Conservation (phyloP, 2,329 filamentous ascomycete species). For the Colletotrichum australisinense region DNA sequence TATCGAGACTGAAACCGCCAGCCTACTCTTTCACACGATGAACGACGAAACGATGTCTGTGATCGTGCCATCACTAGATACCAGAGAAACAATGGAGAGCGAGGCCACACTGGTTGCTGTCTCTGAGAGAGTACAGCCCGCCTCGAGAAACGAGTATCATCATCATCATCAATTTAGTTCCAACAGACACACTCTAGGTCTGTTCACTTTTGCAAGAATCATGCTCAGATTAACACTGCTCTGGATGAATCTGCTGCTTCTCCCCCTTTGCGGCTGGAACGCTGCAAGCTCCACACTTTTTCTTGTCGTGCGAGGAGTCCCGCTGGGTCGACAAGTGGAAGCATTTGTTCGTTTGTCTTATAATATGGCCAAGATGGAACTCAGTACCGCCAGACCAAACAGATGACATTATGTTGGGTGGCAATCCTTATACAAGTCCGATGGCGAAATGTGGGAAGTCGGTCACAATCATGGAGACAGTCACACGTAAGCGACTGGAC, state of each 20-base stretch:
- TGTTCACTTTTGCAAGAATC: neutral
- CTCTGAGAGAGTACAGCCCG: neutral
- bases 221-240: neutral
- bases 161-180: neutral
- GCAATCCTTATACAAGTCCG: too few relatives aligned
- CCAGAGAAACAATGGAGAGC: neutral
- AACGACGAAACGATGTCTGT: neutral
- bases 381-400: neutral
- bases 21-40: neutral
- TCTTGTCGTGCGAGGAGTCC: neutral
- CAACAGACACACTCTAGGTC: too few relatives aligned
- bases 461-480: too few relatives aligned
- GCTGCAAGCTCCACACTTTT: neutral
- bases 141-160: too few relatives aligned
- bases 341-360: neutral
- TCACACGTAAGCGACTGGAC: too few relatives aligned
- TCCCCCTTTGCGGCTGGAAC: neutral
- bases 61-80: neutral
- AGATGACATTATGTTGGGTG: neutral
- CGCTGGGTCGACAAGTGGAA: neutral
- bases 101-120: neutral
- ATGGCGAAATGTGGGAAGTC: too few relatives aligned
- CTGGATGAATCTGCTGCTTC: neutral
- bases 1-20: neutral
- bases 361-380: neutral